Percentiles rank a stretch among this genome's conserved stretches.
Evolutionary conservation across 2,329 filamentous ascomycete species (phyloP).

Genomic region (Diaporthe sp.): DNA sequence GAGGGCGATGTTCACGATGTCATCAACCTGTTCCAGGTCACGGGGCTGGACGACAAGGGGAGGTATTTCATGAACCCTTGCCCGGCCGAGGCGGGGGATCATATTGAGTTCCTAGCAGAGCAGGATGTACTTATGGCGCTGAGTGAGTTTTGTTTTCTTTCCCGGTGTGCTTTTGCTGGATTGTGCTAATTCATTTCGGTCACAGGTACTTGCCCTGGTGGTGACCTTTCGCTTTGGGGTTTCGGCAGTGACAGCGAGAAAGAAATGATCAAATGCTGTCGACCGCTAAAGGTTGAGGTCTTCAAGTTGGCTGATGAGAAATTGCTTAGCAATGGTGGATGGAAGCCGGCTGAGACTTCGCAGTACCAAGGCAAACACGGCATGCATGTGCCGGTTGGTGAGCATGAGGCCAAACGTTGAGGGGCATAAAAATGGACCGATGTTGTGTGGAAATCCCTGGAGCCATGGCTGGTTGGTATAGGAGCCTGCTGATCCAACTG

Average conservation of each 20-base stretch:
- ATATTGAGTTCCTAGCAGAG: conserved; percentile 85
- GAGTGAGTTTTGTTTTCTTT: conserved; percentile 51
- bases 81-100: conserved; percentile 68
- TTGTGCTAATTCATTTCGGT: conserved; percentile 52
- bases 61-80: conserved; percentile 82
- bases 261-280: conserved; percentile 78
- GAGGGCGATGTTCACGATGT: conserved; percentile 88
- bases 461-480: background rate
- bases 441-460: background rate
- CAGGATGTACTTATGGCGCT: conserved; percentile 76
- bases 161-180: background rate
- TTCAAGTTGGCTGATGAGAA: conserved; percentile 70
- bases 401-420: conserved; percentile 27
- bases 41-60: conserved; percentile 78
- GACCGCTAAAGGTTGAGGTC: conserved; percentile 81
- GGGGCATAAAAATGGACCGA: background rate
- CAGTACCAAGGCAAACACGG: conserved; percentile 77
- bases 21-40: conserved; percentile 89
- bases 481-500: background rate
- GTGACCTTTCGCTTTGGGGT: conserved; percentile 85
- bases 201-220: conserved; percentile 80
- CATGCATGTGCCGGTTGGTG: conserved; percentile 55
- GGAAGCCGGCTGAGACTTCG: conserved; percentile 72
- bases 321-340: conserved; percentile 66
- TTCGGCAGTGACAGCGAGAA: conserved; percentile 78